Conservation (phyloP, 2,329 filamentous ascomycete species). For the Trichophyton rubrum region DNA sequence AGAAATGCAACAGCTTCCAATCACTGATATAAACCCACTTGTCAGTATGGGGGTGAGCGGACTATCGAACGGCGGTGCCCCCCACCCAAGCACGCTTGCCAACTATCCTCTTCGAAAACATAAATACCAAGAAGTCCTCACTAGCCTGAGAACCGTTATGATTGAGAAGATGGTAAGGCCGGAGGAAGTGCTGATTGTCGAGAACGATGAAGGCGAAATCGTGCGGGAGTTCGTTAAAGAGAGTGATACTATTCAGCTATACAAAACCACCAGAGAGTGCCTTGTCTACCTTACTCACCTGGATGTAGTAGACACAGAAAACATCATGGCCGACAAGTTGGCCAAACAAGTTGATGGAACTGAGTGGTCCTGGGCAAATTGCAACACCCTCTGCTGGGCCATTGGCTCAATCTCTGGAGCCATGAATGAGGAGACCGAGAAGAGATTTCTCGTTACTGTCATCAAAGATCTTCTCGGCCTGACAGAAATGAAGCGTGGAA, state of each 20-base stretch:
- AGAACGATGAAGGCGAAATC: slow-evolving; percentile 98
- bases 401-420: slow-evolving; percentile 97
- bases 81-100: slow-evolving; percentile 69
- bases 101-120: slow-evolving; percentile 94
- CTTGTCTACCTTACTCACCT: slow-evolving; percentile 94
- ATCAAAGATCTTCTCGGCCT: slow-evolving; percentile 95
- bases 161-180: slow-evolving; percentile 99
- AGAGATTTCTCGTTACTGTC: slow-evolving; percentile 93
- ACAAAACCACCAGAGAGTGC: slow-evolving; percentile 97
- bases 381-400: slow-evolving; percentile 98
- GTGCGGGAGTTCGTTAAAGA: slow-evolving; percentile 99
- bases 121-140: slow-evolving; percentile 89
- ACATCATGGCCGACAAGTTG: slow-evolving; percentile 98
- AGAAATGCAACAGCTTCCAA: slow-evolving; percentile 93
- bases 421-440: slow-evolving; percentile 99
- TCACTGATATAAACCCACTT: slow-evolving; percentile 84
- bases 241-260: slow-evolving; percentile 95
- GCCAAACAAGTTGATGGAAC: slow-evolving; percentile 85
- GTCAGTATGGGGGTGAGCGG: slow-evolving; percentile 62
- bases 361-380: slow-evolving; percentile 99
- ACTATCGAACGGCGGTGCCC: slow-evolving; percentile 66
- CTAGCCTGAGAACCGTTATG: slow-evolving; percentile 93
- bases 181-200: slow-evolving; percentile 96
- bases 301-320: slow-evolving; percentile 93
- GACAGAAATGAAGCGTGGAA: slow-evolving; percentile 98